Conservation (phyloP, 345 rosid species). For the Eucalyptus pauciflora region DNA sequence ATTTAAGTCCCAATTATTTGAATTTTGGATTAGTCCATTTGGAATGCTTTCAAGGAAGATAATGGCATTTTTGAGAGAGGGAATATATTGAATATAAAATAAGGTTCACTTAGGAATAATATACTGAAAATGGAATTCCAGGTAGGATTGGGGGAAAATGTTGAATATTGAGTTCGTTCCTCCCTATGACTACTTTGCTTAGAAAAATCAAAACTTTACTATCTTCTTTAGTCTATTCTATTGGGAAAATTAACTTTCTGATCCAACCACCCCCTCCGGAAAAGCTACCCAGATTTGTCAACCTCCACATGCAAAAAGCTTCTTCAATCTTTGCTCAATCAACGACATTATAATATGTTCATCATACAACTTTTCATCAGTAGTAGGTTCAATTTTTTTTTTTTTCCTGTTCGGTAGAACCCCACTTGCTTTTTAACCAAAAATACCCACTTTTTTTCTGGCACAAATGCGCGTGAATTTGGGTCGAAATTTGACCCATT, state of each 20-base stretch:
- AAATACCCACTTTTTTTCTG: not conserved
- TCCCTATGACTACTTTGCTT: constrained; percentile 13
- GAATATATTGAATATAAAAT: not conserved
- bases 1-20: not conserved
- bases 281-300: constrained; percentile 24
- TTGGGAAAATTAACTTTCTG: not conserved
- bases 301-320: constrained; percentile 62
- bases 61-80: not conserved
- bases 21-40: not conserved
- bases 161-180: not conserved
- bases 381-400: not conserved
- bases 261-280: constrained; percentile 40
- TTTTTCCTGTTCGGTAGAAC: not conserved
- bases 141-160: constrained; percentile 14
- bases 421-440: not conserved
- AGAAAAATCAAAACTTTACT: not conserved
- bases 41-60: not conserved
- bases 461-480: not conserved
- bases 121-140: constrained; percentile 37
- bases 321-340: constrained; percentile 2
- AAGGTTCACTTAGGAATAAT: not conserved
- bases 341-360: not conserved
- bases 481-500: not conserved
- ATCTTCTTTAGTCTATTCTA: not conserved
- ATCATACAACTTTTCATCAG: not conserved